Percentiles rank a stretch among this genome's conserved stretches.
phyloP scores from a whole-genome alignment of 2,329 filamentous ascomycete genomes.

The Penicillium sp. region DNA sequence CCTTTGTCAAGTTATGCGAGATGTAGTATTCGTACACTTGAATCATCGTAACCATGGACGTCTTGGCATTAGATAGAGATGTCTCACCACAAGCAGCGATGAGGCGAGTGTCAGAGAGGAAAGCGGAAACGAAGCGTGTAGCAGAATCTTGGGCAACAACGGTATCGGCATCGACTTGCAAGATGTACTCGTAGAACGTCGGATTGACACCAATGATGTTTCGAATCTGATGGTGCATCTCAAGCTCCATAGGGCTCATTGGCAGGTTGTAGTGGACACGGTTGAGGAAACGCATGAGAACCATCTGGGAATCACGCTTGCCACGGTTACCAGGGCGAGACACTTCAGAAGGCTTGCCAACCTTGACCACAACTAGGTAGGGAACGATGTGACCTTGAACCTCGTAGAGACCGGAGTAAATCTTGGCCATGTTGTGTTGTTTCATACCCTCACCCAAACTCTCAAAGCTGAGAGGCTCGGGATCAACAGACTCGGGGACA shows the following conservation, averaged over 20 bases:
- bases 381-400: constrained; percentile 97
- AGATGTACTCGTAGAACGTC: constrained; percentile 94
- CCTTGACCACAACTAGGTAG: constrained; percentile 94
- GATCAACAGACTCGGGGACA: constrained; percentile 89
- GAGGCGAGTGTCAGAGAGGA: constrained; percentile 88
- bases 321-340: constrained; percentile 86
- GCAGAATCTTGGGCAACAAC: constrained; percentile 87
- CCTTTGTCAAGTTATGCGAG: constrained; percentile 94
- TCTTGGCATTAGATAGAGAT: constrained; percentile 86
- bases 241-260: constrained; percentile 95
- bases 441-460: constrained; percentile 93
- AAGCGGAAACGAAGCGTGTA: constrained; percentile 87
- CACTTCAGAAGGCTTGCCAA: constrained; percentile 82
- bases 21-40: constrained; percentile 99
- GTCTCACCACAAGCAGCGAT: constrained; percentile 96
- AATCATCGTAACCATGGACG: constrained; percentile 96
- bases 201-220: constrained; percentile 99
- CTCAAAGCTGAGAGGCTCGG: constrained; percentile 94
- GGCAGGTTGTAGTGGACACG: constrained; percentile 95
- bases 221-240: constrained; percentile 98
- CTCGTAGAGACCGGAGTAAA: constrained; percentile 97
- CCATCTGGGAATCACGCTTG: constrained; percentile 98
- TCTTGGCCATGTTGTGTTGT: constrained; percentile 99
- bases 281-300: constrained; percentile 98
- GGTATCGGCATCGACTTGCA: constrained; percentile 97